A percentile compares a stretch with the other conserved stretches of the same genome.
Conservation (phyloP, 306 rosid species). For the Lupinus albus region DNA sequence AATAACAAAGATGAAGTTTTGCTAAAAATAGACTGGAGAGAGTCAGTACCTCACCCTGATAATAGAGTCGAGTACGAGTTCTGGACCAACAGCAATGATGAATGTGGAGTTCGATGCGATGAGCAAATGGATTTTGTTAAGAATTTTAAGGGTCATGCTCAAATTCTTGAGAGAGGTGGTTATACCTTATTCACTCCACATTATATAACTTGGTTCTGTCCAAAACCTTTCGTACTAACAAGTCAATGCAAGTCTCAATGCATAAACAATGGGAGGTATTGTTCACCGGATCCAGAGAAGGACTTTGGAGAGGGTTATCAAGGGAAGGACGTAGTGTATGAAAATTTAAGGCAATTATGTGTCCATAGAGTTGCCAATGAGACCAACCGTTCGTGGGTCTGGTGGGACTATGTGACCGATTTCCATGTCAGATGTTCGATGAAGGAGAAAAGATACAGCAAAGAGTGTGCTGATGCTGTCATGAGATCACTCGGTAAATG, state of each 20-base stretch:
- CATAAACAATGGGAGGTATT: slow-evolving; percentile 85
- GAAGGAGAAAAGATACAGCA: slow-evolving; percentile 88
- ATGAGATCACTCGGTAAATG: slow-evolving; percentile 72
- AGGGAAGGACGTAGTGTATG: slow-evolving; percentile 90
- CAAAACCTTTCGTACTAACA: slow-evolving; percentile 58
- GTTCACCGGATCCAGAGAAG: slow-evolving; percentile 91
- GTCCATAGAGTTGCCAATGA: slow-evolving; percentile 89
- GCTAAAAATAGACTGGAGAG: slow-evolving; percentile 84
- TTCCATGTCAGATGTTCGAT: slow-evolving; percentile 93
- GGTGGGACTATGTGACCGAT: slow-evolving; percentile 99
- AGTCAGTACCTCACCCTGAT: slow-evolving; percentile 89
- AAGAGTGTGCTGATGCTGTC: slow-evolving; percentile 82
- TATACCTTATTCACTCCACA: slow-evolving; percentile 83
- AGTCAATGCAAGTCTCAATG: slow-evolving; percentile 88
- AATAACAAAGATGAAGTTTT: slow-evolving; percentile 55
- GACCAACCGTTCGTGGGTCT: slow-evolving; percentile 79
- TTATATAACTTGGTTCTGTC: slow-evolving; percentile 96
- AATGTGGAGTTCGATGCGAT: slow-evolving; percentile 89
- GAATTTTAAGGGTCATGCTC: slow-evolving; percentile 91
- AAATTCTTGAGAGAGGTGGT: slow-evolving; percentile 90
- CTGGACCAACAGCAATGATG: slow-evolving; percentile 97
- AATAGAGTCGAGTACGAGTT: slow-evolving; percentile 86
- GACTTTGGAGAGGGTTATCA: slow-evolving; percentile 76
- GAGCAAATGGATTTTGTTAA: slow-evolving; percentile 87
- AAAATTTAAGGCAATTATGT: slow-evolving; percentile 95